Percentiles rank a stretch among this genome's conserved stretches.
These are phyloP conservation scores for Ogataea naganishii DNA, from an alignment of 805 yeast species.

Conservation along the genomic window DNA sequence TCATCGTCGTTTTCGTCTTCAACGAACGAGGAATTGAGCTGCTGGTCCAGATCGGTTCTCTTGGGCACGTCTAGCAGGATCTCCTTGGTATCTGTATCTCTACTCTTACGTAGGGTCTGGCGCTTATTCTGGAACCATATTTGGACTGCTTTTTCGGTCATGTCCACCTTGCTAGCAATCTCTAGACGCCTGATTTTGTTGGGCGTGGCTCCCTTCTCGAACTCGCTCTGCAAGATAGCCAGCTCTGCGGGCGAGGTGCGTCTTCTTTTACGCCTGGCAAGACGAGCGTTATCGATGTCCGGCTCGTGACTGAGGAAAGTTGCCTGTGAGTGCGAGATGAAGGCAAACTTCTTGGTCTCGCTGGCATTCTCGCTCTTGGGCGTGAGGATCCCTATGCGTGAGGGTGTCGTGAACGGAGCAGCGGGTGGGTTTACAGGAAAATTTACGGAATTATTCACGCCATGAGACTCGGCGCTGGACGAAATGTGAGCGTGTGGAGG, in stretches of 20 bases:
- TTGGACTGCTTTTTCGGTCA: slow-evolving; percentile 98
- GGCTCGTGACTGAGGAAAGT: slow-evolving; percentile 83
- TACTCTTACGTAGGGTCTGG: slow-evolving; percentile 61
- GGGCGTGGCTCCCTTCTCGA: slow-evolving; percentile 71
- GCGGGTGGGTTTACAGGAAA: too few relatives aligned
- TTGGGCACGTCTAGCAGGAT: slow-evolving; percentile 18
- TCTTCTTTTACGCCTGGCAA: slow-evolving; percentile 91
- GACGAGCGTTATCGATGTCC: slow-evolving; percentile 77
- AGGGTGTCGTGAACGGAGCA: too few relatives aligned
- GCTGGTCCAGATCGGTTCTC: slow-evolving; percentile 17
- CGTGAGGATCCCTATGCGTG: background rate
- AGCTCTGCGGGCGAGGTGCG: slow-evolving; percentile 89
- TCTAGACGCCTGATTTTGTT: slow-evolving; percentile 65
- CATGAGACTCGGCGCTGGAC: too few relatives aligned
- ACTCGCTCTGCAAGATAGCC: slow-evolving; percentile 72
- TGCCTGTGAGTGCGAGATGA: slow-evolving; percentile 87
- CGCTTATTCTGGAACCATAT: slow-evolving; percentile 97
- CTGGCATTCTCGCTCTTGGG: too few relatives aligned
- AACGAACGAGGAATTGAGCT: too few relatives aligned
- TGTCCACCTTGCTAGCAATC: slow-evolving; percentile 72
- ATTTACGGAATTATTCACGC: too few relatives aligned
- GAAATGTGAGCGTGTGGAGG: too few relatives aligned
- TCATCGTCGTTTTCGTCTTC: too few relatives aligned
- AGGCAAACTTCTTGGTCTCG: slow-evolving; percentile 51
- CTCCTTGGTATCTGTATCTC: slow-evolving; percentile 19